Percentiles rank a stretch among this genome's conserved stretches.
phyloP scores from a whole-genome alignment of 2,329 filamentous ascomycete species.

The Microascus cirrosus region DNA sequence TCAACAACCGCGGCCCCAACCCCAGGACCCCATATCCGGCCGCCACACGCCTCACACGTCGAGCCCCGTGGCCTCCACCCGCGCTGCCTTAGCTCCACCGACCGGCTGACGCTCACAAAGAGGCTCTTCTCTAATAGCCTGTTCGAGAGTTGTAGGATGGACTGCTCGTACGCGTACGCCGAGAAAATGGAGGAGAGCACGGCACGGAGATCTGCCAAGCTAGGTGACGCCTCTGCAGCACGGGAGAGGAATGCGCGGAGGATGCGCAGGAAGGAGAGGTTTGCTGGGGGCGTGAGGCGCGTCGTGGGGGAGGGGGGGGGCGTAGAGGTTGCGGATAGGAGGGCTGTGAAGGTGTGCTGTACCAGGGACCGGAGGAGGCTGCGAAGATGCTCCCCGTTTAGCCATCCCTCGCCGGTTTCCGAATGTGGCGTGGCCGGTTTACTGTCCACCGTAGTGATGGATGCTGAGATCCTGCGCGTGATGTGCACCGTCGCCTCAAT shows the following conservation, averaged over 20 bases:
- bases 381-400: constrained; percentile 52
- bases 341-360: constrained; percentile 80
- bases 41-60: constrained; percentile 76
- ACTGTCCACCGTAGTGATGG: constrained; percentile 25
- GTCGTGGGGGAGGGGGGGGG: constrained; percentile 21
- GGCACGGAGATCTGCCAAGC: constrained; percentile 71
- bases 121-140: constrained; percentile 79
- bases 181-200: constrained; percentile 87
- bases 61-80: constrained; percentile 86
- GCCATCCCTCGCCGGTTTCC: constrained; percentile 7
- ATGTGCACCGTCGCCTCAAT: constrained; percentile 52
- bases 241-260: constrained; percentile 79
- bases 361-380: constrained; percentile 65
- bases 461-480: constrained; percentile 50
- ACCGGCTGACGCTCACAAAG: constrained; percentile 70
- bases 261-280: constrained; percentile 77
- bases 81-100: constrained; percentile 62
- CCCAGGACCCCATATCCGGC: constrained; percentile 80
- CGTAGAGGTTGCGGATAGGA: constrained; percentile 56
- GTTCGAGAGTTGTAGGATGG: constrained; percentile 75
- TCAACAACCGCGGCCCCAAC: constrained; percentile 68
- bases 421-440: constrained; percentile 6
- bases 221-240: constrained; percentile 72
- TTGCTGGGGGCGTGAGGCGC: constrained; percentile 19
- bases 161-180: constrained; percentile 91